Evolutionary conservation across 441 rosid genomes (phyloP), one percentile per base, ranked within the genome.

Genomic region (Euphorbia schlechtendalii): DNA sequence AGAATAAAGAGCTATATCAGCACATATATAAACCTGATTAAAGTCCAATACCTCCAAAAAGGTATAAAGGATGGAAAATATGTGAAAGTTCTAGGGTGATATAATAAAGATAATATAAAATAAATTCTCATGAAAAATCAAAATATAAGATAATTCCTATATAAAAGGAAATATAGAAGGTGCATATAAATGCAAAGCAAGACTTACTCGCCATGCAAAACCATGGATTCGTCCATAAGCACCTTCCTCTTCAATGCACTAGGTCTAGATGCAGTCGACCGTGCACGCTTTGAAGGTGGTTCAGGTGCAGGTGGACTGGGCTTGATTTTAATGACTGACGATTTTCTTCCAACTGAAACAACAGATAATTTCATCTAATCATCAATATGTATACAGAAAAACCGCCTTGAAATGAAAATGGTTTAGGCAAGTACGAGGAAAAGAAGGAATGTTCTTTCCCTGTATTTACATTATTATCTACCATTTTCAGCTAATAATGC

Each of bases 181-280:
- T 4, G 11, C 17, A 17, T 36, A 32, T 25, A 20, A 40, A 18
- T 30, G 17, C 18, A 5, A 12, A 34, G 40, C 40, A 34, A 34
- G 28, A 66, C 98, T 73, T 92, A 95, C 99, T 95, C 97, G 88
- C 99, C 99, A 59, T 81, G 98, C 79, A 95, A 81, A 79, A 92
- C 98, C 98, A 92, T 88, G 24, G 81, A 74, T 70, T 95, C 98
- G 73, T 95, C 99, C 84, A 92, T 79, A 63, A 86, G 85, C 79
- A 88, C 92, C 87, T 95, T 95, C 82, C 98, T 90, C 87, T 90
- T 95, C 34, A 76, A 67, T 61, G 83, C 76, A 76, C 81, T 83
- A 65, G 88, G 69, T 41, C 86, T 88, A 21, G 86, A 74, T 66
- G 84, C 77, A 73, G 85, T 48, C 8, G 40, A 34, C 54, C 85